These are phyloP conservation scores for Ceratopteris richardii DNA, from an alignment of 75 land plant genomes.

Conservation along the genomic window DNA sequence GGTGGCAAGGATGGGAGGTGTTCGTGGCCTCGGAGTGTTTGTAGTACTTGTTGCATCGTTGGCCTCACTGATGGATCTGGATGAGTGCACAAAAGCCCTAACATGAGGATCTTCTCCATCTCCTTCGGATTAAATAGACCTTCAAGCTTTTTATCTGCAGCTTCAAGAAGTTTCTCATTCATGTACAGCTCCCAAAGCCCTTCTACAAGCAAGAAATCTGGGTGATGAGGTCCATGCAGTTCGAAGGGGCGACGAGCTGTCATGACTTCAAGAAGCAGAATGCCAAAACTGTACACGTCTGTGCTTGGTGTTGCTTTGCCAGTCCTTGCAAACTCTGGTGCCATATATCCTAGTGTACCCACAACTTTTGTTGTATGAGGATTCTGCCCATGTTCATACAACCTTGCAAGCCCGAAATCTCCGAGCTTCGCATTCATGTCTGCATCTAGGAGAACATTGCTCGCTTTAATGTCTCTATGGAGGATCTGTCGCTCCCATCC, in stretches of 20 bases:
- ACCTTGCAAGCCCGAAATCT: constrained; percentile 52
- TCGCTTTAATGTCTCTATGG: constrained; percentile 46
- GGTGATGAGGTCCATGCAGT: constrained; percentile 3
- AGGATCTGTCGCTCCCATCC: constrained; percentile 49
- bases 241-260: constrained; percentile 28
- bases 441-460: constrained; percentile 40
- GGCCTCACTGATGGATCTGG: constrained; percentile 22
- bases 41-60: constrained; percentile 17
- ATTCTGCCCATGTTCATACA: constrained; percentile 25
- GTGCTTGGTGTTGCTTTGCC: constrained; percentile 28
- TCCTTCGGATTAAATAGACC: constrained; percentile 9
- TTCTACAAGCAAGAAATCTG: constrained; percentile 14
- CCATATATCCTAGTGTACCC: constrained; percentile 49
- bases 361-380: constrained; percentile 27
- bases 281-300: constrained; percentile 46
- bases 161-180: constrained; percentile 13
- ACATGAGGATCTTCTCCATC: background rate
- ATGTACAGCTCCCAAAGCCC: constrained; percentile 17
- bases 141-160: constrained; percentile 12
- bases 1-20: no score
- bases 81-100: constrained; percentile 25
- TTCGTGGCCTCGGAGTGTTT: constrained; percentile 14
- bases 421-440: constrained; percentile 36
- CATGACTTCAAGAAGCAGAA: constrained; percentile 28
- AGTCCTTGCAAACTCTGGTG: constrained; percentile 32